A percentile compares a stretch with the other conserved stretches of the same genome.
These are phyloP conservation scores for Plasmopara halstedii DNA, from an alignment of 352 stramenopile genomes.

Conservation along the genomic window DNA sequence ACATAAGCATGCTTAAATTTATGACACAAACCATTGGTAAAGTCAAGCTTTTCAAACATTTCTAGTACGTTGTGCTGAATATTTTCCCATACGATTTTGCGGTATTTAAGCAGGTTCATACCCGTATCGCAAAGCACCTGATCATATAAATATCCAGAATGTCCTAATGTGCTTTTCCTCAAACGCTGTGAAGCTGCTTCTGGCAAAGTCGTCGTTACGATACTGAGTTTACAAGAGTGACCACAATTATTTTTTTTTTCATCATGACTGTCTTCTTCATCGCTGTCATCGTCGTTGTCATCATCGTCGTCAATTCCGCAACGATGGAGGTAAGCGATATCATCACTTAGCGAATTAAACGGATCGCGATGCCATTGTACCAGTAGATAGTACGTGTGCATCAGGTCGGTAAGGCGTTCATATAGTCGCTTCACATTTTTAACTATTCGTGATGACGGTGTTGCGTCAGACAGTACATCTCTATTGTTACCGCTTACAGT, in stretches of 20 bases:
- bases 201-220: conserved; percentile 8
- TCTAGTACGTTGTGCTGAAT: conserved; percentile 78
- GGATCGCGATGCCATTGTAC: conserved; percentile 86
- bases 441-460: conserved; percentile 32
- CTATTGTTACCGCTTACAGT: conserved; percentile 19
- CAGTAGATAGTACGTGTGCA: conserved; percentile 86
- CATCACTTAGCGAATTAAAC: conserved; percentile 74
- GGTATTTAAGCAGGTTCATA: conserved; percentile 69
- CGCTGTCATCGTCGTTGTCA: conserved; percentile 62
- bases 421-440: conserved; percentile 55
- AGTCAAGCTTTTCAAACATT: conserved; percentile 59
- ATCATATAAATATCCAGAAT: conserved; percentile 36
- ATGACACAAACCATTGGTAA: conserved; percentile 51
- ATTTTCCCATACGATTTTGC: conserved; percentile 82
- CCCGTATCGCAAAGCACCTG: conserved; percentile 70
- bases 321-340: conserved; percentile 63
- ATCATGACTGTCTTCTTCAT: conserved; percentile 39
- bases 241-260: conserved; percentile 24
- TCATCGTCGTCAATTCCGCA: conserved; percentile 78
- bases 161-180: conserved; percentile 28
- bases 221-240: conserved; percentile 6
- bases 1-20: too few relatives aligned
- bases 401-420: conserved; percentile 66
- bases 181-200: conserved; percentile 23
- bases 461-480: conserved; percentile 7